These are phyloP conservation scores for Nitzschia palea DNA, from an alignment of 108 stramenopile species.

Conservation along the genomic window DNA sequence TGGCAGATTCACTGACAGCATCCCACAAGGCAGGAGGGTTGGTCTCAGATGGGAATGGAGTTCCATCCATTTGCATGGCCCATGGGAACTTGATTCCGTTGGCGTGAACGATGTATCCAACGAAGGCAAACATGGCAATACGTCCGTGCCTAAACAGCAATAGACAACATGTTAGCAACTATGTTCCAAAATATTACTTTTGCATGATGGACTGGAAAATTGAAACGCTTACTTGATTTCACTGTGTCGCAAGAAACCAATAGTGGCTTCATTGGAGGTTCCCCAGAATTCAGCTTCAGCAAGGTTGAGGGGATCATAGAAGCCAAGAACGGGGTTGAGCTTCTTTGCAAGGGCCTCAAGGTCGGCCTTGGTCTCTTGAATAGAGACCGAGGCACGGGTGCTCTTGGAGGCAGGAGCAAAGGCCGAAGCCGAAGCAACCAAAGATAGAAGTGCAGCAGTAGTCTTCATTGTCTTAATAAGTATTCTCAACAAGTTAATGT, in stretches of 20 bases:
- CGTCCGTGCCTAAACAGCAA: slow-evolving; percentile 64
- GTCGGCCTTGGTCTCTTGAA: slow-evolving; percentile 71
- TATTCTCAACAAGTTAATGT: too few species aligned
- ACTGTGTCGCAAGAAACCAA: slow-evolving; percentile 73
- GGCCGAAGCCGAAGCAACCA: slow-evolving; percentile 49
- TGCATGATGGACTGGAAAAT: background rate
- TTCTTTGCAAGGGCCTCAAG: slow-evolving; percentile 70
- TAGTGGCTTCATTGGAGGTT: slow-evolving; percentile 59
- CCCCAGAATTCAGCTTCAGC: slow-evolving; percentile 74
- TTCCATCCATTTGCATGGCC: slow-evolving; percentile 72
- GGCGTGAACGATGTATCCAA: slow-evolving; percentile 69
- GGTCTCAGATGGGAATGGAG: slow-evolving; percentile 58
- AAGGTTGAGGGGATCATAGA: slow-evolving; percentile 76
- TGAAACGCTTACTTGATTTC: slow-evolving; percentile 66
- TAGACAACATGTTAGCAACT: background rate
- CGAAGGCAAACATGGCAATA: slow-evolving; percentile 62
- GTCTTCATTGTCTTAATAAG: slow-evolving; percentile 41
- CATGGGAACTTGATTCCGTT: slow-evolving; percentile 74
- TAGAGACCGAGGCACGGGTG: slow-evolving; percentile 32
- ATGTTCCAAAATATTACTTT: background rate
- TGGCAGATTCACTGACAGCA: slow-evolving; percentile 69
- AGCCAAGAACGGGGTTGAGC: slow-evolving; percentile 60
- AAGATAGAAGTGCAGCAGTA: slow-evolving; percentile 40
- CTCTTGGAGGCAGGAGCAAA: slow-evolving; percentile 45
- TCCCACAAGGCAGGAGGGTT: slow-evolving; percentile 80